phyloP scores from a whole-genome alignment of 1,139 yeast species.

The Taphrina populina region DNA sequence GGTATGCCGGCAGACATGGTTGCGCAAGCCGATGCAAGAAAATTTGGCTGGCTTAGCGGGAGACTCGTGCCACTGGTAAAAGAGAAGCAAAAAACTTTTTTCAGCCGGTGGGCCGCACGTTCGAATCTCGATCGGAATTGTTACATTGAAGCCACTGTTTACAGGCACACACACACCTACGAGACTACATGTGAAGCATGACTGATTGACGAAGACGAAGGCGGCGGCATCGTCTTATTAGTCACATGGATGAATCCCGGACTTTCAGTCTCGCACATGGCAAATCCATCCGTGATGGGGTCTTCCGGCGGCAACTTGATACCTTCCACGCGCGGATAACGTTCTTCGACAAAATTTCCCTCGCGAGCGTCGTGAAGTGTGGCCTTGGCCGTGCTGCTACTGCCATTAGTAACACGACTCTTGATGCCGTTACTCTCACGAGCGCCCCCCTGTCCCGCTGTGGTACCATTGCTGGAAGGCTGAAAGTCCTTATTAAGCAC shows the following conservation, averaged over 20 bases:
- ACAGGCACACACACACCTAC: no score
- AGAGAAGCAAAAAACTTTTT: no score
- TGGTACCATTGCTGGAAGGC: neutral
- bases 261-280: constrained; percentile 24
- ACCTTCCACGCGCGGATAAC: constrained; percentile 15
- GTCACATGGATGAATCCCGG: constrained; percentile 22
- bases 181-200: no score
- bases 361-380: neutral
- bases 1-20: no score
- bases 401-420: neutral
- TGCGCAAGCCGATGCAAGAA: no score
- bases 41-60: no score
- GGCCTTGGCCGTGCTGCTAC: neutral
- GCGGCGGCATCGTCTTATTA: no score
- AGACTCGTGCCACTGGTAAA: no score
- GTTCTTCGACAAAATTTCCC: neutral
- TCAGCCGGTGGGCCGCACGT: no score
- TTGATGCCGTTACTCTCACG: neutral
- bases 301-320: constrained; percentile 26
- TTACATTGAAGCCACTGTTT: no score
- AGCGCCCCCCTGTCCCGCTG: neutral
- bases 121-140: no score
- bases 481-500: neutral
- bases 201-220: no score
- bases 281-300: constrained; percentile 17